These are phyloP conservation scores for Neocucurbitaria cava DNA, from an alignment of 2,329 filamentous ascomycete genomes.

Conservation along the genomic window DNA sequence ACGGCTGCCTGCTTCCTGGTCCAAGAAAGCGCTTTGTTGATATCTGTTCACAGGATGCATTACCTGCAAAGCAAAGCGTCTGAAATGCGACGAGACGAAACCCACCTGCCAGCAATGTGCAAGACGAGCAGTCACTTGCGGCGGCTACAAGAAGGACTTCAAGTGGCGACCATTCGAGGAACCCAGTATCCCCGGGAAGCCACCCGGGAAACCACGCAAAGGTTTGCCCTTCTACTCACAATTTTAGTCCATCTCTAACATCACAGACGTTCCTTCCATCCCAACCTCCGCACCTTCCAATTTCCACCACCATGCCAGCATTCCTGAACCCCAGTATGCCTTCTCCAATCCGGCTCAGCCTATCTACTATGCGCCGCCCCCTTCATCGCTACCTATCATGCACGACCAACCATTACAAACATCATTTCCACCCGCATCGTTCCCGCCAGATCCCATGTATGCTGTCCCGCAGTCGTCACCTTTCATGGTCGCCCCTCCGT, in stretches of 20 bases:
- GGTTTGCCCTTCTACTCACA: conserved; percentile 39
- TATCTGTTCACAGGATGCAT: conserved; percentile 63
- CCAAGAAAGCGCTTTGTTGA: conserved; percentile 13
- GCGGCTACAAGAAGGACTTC: conserved; percentile 77
- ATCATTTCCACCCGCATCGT: conserved; percentile 19
- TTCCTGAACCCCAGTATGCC: conserved; percentile 11
- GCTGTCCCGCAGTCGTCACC: conserved; percentile 27
- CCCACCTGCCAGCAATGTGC: conserved; percentile 72
- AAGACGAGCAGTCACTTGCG: conserved; percentile 69
- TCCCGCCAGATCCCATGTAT: conserved; percentile 12
- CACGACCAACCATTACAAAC: conserved; percentile 14
- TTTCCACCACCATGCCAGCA: neutral
- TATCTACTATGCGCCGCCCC: conserved; percentile 20
- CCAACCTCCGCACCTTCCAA: conserved; percentile 9
- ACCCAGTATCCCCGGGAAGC: conserved; percentile 60
- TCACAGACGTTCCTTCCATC: conserved; percentile 15
- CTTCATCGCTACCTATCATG: conserved; percentile 11
- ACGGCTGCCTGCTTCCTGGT: neutral
- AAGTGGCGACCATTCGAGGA: conserved; percentile 77
- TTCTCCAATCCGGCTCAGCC: conserved; percentile 13
- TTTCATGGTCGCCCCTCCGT: conserved; percentile 31
- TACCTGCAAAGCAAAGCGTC: conserved; percentile 74
- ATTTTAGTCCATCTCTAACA: conserved; percentile 13
- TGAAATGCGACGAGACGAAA: conserved; percentile 78
- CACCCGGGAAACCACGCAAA: conserved; percentile 55